Percentiles rank a stretch among this genome's conserved stretches.
Evolutionary conservation across 2,329 filamentous ascomycete species (phyloP).

Genomic region (Septoria petroselini): DNA sequence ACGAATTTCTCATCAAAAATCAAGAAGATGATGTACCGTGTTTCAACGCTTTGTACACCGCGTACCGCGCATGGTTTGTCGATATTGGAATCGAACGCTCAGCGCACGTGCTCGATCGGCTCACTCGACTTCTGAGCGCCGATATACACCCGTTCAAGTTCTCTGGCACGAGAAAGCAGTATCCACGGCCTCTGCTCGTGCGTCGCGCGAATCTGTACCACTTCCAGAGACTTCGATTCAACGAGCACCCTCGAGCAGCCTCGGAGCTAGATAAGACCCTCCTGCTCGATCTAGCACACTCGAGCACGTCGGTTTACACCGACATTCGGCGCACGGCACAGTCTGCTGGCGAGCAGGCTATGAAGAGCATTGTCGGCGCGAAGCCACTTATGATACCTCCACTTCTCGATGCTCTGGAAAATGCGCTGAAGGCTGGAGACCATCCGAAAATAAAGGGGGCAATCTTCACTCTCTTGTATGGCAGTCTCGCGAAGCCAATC

Average conservation of each 20-base stretch:
- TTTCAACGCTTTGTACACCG: slow-evolving; percentile 87
- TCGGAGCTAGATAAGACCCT: slow-evolving; percentile 85
- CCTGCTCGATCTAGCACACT: slow-evolving; percentile 82
- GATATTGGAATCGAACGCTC: slow-evolving; percentile 96
- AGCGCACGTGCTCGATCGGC: slow-evolving; percentile 85
- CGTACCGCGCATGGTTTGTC: slow-evolving; percentile 94
- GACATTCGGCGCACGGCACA: slow-evolving; percentile 95
- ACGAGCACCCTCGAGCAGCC: slow-evolving; percentile 80
- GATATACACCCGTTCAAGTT: slow-evolving; percentile 94
- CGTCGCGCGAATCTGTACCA: slow-evolving; percentile 94
- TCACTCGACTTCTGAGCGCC: slow-evolving; percentile 76
- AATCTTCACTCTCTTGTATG: slow-evolving; percentile 85
- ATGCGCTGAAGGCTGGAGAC: slow-evolving; percentile 74
- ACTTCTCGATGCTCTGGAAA: slow-evolving; percentile 74
- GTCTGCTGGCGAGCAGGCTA: slow-evolving; percentile 83
- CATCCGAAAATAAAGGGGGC: slow-evolving; percentile 92
- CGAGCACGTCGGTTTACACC: slow-evolving; percentile 85
- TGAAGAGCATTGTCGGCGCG: slow-evolving; percentile 86
- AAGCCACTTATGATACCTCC: slow-evolving; percentile 84
- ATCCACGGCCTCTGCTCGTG: slow-evolving; percentile 86
- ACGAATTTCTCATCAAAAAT: slow-evolving; percentile 74
- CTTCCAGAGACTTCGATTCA: slow-evolving; percentile 88
- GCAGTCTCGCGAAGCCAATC: slow-evolving; percentile 81
- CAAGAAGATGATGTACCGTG: slow-evolving; percentile 95
- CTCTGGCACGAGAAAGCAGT: slow-evolving; percentile 84